phyloP scores from a whole-genome alignment of 2,329 filamentous ascomycete genomes.

The Epichloe gansuensis region DNA sequence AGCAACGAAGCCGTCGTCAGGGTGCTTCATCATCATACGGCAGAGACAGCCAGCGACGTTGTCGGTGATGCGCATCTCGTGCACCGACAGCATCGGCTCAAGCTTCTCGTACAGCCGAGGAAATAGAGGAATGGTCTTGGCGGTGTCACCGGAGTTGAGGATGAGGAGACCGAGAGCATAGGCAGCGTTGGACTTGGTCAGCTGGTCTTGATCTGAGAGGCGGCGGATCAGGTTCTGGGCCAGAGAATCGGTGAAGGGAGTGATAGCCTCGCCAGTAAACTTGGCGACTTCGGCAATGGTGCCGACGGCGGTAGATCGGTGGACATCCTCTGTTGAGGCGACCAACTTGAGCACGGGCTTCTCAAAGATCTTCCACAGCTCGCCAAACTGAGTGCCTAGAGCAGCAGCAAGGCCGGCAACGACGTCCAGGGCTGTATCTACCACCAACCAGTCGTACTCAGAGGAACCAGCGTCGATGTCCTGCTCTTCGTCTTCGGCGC shows the following conservation, averaged over 20 bases:
- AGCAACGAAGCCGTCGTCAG: constrained; percentile 65
- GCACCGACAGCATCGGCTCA: constrained; percentile 67
- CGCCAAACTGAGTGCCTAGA: constrained; percentile 66
- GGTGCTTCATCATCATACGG: constrained; percentile 83
- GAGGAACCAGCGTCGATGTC: constrained; percentile 66
- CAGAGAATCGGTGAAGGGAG: constrained; percentile 64
- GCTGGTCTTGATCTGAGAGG: constrained; percentile 74
- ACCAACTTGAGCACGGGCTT: constrained; percentile 82
- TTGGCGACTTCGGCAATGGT: constrained; percentile 84
- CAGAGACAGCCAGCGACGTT: constrained; percentile 86
- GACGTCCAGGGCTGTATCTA: constrained; percentile 88
- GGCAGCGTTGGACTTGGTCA: constrained; percentile 90
- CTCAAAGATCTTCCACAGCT: constrained; percentile 94
- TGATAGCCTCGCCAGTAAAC: constrained; percentile 70
- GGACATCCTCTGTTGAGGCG: constrained; percentile 70
- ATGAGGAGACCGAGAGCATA: constrained; percentile 82
- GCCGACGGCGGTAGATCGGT: constrained; percentile 82
- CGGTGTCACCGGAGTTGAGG: constrained; percentile 61
- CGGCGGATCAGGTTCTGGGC: constrained; percentile 75
- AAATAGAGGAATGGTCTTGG: constrained; percentile 61
- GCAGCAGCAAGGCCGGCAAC: constrained; percentile 73
- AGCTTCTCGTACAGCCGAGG: constrained; percentile 70
- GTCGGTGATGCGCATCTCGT: constrained; percentile 73
- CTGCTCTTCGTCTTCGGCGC: constrained; percentile 63
- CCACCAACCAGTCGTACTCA: constrained; percentile 94